Percentiles rank a stretch among this genome's conserved stretches.
Evolutionary conservation across 83 land plant genomes (phyloP).

Genomic region (Picea engelmannii): DNA sequence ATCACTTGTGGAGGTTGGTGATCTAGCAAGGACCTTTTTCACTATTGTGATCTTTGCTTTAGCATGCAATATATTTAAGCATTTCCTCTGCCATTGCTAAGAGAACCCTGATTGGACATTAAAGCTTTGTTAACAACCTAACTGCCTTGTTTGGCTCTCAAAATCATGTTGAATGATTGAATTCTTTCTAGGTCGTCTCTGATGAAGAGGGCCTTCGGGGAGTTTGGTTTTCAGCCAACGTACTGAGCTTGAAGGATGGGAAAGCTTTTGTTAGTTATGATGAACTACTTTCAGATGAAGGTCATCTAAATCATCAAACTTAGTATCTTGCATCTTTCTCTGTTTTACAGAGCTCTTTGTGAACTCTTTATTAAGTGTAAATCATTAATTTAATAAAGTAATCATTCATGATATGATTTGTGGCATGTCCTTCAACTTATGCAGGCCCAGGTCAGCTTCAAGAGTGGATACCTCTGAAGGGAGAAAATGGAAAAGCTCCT

Average conservation of each 20-base stretch:
- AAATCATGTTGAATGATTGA: not conserved
- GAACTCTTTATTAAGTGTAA: not conserved
- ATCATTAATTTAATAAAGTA: not conserved
- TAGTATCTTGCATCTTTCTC: not conserved
- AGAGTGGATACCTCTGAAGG: conserved; percentile 76
- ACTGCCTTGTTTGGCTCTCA: not conserved
- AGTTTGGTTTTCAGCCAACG: conserved; percentile 80
- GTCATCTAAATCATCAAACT: conserved; percentile 35
- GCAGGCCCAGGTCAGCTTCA: conserved; percentile 61
- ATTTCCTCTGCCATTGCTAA: not conserved
- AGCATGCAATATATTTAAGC: not conserved
- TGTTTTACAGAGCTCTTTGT: not conserved
- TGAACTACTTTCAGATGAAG: conserved; percentile 62
- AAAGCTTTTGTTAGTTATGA: conserved; percentile 67
- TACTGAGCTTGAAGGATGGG: conserved; percentile 54
- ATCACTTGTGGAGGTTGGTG: conserved; percentile 56
- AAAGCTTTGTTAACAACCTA: not conserved
- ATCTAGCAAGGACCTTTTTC: not conserved
- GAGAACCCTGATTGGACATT: not conserved
- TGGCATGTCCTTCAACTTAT: not conserved
- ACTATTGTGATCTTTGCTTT: not conserved
- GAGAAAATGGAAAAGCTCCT: conserved; percentile 46
- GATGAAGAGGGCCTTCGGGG: conserved; percentile 53
- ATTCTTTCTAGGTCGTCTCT: conserved; percentile 54
- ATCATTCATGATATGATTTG: not conserved